Evolutionary conservation across 2,329 filamentous ascomycete genomes (phyloP), one percentile per base, ranked within the genome.

Genomic region (Phaeosphaeria sp.): DNA sequence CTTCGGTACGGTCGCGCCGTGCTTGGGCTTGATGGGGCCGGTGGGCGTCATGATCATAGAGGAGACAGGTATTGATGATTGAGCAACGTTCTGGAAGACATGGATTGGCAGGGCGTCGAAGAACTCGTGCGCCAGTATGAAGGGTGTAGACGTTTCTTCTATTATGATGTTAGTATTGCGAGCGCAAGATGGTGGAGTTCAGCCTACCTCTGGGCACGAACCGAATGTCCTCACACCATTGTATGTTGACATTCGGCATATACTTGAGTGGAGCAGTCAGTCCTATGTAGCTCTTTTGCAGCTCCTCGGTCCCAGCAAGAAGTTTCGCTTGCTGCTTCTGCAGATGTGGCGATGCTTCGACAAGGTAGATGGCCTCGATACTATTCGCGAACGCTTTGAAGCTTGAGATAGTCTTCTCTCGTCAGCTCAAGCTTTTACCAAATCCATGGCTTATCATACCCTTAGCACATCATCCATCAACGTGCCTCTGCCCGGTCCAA

Each of bases 51-150:
- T 69, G 65, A 78, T 75, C 5, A 78, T 72, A 39, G 83, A 74
- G 61, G 63, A 76, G 60, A 67, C 78, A 52, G 71, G 65, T 55
- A 75, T 55, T 63, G 64, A 61, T 61, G 73, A 62, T 80, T 80
- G 45, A 1, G 84, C 76, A 50, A 94, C 84, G 15, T 91, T 90
- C 77, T 98, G 90, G 75, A 99, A 99, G 59, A 92, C 89, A 76
- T 99, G 93, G 67, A 99, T 97, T 33, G 95, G 95, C 0, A 99
- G 88, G 2, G 95, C 95, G 68, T 99, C 95, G 80, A 99, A 99
- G 83, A 99, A 98, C 75, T 99, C 95, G 76, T 99, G 95, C 4
- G 95, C 95, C 49, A 98, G 87, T 59, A 99, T 96, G 77, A 98
- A 96, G 0, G 95, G 94, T 21, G 89, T 91, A 73, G 90, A 91